phyloP scores from a whole-genome alignment of 805 yeast species.

The Candida odintsovae region DNA sequence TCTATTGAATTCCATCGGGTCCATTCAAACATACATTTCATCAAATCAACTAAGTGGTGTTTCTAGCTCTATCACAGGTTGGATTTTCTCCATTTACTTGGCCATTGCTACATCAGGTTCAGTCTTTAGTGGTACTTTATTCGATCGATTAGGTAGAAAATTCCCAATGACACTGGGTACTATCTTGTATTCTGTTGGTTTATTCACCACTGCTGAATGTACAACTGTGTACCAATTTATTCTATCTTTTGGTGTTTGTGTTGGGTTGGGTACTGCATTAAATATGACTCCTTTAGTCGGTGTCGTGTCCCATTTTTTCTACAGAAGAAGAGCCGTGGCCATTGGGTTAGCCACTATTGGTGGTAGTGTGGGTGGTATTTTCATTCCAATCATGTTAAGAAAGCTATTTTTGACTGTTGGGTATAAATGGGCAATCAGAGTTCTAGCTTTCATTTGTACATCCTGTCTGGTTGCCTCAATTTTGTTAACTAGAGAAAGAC shows the following conservation, averaged over 20 bases:
- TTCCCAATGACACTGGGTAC: conserved; percentile 41
- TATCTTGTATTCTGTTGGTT: conserved; percentile 41
- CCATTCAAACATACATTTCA: conserved; percentile 56
- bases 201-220: conserved; percentile 52
- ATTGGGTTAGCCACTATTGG: conserved; percentile 46
- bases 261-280: conserved; percentile 56
- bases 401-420: conserved; percentile 45
- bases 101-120: conserved; percentile 47
- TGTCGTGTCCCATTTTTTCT: conserved; percentile 62
- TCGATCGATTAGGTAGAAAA: conserved; percentile 56
- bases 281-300: conserved; percentile 59
- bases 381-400: conserved; percentile 50
- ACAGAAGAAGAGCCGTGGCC: conserved; percentile 51
- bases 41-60: conserved; percentile 45
- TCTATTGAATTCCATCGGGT: conserved; percentile 55
- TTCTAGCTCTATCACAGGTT: conserved; percentile 44
- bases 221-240: conserved; percentile 53
- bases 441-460: conserved; percentile 42
- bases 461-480: conserved; percentile 31
- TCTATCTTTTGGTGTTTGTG: conserved; percentile 48
- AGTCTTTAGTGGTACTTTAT: conserved; percentile 50
- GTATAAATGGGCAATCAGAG: conserved; percentile 55
- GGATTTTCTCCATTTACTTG: conserved; percentile 62
- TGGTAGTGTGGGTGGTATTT: conserved; percentile 53
- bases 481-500: conserved; percentile 36